phyloP scores from a whole-genome alignment of 2,329 filamentous ascomycete species.

The Penicillium sp. region DNA sequence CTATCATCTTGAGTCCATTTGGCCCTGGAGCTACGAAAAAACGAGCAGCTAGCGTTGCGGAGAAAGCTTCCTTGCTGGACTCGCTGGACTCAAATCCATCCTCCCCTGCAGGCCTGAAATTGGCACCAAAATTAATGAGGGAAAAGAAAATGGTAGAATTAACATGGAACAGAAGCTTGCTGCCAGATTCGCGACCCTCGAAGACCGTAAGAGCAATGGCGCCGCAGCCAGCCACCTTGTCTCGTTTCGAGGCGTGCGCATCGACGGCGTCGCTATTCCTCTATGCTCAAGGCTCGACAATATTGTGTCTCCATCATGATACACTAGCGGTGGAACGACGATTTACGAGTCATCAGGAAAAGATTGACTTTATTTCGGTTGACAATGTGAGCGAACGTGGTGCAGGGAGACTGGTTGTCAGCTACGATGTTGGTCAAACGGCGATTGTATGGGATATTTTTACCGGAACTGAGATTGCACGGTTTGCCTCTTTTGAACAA shows the following conservation, averaged over 20 bases:
- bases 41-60: constrained; percentile 1
- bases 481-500: constrained; percentile 90
- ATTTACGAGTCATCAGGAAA: constrained; percentile 81
- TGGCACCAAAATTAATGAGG: background rate
- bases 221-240: constrained; percentile 34
- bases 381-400: constrained; percentile 90
- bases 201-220: constrained; percentile 55
- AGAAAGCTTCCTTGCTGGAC: constrained; percentile 2
- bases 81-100: background rate
- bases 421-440: constrained; percentile 87
- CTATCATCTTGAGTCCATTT: background rate
- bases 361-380: constrained; percentile 81
- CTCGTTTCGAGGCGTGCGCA: constrained; percentile 80
- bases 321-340: constrained; percentile 85
- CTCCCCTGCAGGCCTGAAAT: background rate
- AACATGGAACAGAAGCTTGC: constrained; percentile 63
- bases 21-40: background rate
- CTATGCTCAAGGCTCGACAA: constrained; percentile 78
- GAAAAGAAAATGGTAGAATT: constrained; percentile 60
- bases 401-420: constrained; percentile 83
- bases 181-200: constrained; percentile 62
- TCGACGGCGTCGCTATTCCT: constrained; percentile 90
- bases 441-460: constrained; percentile 97
- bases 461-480: constrained; percentile 84
- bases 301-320: constrained; percentile 91